Percentiles rank a stretch among this genome's conserved stretches.
Conservation (phyloP, 164 flowering plant genomes). For the Dillenia suffruticosa region DNA sequence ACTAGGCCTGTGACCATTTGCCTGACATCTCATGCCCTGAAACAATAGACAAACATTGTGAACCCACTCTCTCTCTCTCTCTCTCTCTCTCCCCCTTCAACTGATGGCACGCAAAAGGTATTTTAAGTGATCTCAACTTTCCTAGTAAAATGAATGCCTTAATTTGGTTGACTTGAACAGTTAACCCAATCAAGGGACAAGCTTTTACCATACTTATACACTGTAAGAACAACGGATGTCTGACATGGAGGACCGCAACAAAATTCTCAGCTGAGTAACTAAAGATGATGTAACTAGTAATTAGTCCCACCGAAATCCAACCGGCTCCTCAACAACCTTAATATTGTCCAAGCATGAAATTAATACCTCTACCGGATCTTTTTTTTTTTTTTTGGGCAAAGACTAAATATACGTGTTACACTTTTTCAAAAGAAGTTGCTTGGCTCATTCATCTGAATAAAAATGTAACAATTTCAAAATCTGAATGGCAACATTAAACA, state of each 20-base stretch:
- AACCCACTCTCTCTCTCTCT: background rate
- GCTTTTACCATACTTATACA: too few species aligned
- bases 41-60: constrained; percentile 2
- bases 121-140: background rate
- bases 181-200: background rate
- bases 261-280: background rate
- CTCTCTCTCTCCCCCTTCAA: background rate
- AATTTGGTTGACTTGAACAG: background rate
- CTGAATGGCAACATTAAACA: background rate
- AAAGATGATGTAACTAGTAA: background rate
- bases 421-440: too few species aligned
- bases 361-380: background rate
- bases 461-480: background rate
- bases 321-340: background rate
- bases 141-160: background rate
- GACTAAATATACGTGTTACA: too few species aligned
- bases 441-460: background rate
- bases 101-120: background rate
- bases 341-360: background rate
- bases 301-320: background rate
- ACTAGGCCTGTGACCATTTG: constrained; percentile 89
- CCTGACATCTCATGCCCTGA: constrained; percentile 97
- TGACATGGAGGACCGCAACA: too few species aligned
- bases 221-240: too few species aligned
- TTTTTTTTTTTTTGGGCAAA: background rate